A percentile compares a stretch with the other conserved stretches of the same genome.
Evolutionary conservation across 441 rosid species (phyloP).

Genomic region (Brassica balearica): DNA sequence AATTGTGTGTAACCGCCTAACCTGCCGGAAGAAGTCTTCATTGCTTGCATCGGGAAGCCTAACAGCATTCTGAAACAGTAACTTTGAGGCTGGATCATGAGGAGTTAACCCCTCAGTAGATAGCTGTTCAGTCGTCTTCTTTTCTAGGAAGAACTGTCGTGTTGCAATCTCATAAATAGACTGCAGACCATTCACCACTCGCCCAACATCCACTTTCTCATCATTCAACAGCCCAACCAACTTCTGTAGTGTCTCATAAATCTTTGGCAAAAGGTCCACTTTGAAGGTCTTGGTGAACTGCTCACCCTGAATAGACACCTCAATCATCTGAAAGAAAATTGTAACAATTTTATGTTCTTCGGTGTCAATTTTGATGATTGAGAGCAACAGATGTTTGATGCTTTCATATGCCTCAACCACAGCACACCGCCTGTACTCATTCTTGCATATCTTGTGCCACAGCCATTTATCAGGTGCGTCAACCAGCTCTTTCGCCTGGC

Average conservation of each 20-base stretch:
- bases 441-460: slow-evolving; percentile 86
- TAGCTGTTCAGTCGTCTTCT: slow-evolving; percentile 63
- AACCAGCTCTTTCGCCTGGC: slow-evolving; percentile 80
- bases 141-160: slow-evolving; percentile 70
- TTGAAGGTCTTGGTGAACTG: slow-evolving; percentile 79
- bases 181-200: slow-evolving; percentile 81
- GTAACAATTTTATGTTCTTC: slow-evolving; percentile 82
- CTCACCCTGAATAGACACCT: slow-evolving; percentile 67
- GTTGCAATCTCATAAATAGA: slow-evolving; percentile 78
- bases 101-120: slow-evolving; percentile 74
- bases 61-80: slow-evolving; percentile 73
- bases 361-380: slow-evolving; percentile 62
- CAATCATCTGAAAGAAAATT: slow-evolving; percentile 76
- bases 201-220: slow-evolving; percentile 58
- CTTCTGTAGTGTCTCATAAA: slow-evolving; percentile 68
- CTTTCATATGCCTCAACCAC: slow-evolving; percentile 89
- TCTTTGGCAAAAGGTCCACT: slow-evolving; percentile 66
- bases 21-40: slow-evolving; percentile 76
- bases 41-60: slow-evolving; percentile 66
- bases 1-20: slow-evolving; percentile 81
- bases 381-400: slow-evolving; percentile 65
- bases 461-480: slow-evolving; percentile 95
- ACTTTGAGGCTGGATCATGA: slow-evolving; percentile 63
- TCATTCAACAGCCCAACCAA: slow-evolving; percentile 62
- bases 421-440: slow-evolving; percentile 87